Conservation (phyloP, 2,329 filamentous ascomycete species). For the Apiospora hydei region DNA sequence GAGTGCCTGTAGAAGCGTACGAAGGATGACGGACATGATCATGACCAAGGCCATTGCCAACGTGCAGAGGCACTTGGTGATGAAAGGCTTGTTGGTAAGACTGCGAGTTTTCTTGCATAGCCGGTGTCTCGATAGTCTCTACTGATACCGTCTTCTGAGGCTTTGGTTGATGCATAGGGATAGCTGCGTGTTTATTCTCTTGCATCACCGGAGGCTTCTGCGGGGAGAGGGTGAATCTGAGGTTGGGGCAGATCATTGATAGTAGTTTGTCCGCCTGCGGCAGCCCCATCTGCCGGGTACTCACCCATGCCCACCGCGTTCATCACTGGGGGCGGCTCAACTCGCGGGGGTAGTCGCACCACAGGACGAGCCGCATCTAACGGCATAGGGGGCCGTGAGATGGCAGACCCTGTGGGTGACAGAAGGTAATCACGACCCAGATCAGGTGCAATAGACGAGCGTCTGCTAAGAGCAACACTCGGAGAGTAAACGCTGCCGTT, state of each 20-base stretch:
- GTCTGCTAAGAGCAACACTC: conserved; percentile 85
- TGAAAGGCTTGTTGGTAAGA: conserved; percentile 85
- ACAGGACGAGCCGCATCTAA: conserved; percentile 73
- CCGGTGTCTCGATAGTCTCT: conserved; percentile 88
- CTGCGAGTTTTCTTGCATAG: conserved; percentile 55
- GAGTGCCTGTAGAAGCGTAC: conserved; percentile 77
- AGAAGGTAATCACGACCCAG: conserved; percentile 75
- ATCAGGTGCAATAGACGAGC: conserved; percentile 78
- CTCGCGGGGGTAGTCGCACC: conserved; percentile 78
- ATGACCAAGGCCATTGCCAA: conserved; percentile 63
- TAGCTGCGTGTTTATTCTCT: conserved; percentile 59
- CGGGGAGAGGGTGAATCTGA: conserved; percentile 65
- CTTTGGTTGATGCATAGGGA: conserved; percentile 90
- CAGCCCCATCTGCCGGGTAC: conserved; percentile 31
- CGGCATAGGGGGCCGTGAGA: conserved; percentile 70
- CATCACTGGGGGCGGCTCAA: conserved; percentile 31
- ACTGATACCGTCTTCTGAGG: conserved; percentile 95
- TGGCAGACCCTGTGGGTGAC: conserved; percentile 81
- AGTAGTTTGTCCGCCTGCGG: conserved; percentile 43
- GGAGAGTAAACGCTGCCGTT: conserved; percentile 82
- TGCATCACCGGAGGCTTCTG: conserved; percentile 63
- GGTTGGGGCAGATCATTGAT: conserved; percentile 63
- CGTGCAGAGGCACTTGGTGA: conserved; percentile 86
- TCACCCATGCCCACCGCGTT: conserved; percentile 12
- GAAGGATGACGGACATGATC: conserved; percentile 74